Evolutionary conservation across 495 filamentous ascomycete genomes (phyloP), one percentile per base, ranked within the genome.

Genomic region (Xylaria curta): DNA sequence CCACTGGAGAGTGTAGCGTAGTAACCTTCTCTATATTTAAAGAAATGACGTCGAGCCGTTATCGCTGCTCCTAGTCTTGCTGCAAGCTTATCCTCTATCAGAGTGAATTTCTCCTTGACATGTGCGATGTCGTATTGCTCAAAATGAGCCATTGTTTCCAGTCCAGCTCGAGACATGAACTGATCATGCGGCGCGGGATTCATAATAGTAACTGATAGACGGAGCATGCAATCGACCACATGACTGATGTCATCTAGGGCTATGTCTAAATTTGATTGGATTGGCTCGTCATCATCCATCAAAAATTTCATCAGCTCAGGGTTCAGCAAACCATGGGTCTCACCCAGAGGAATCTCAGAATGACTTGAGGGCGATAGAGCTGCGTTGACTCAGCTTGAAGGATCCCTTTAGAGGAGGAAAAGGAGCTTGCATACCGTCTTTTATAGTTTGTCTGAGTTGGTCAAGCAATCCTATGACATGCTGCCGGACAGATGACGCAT

Each of bases 191-290:
- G 36, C 1, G 49, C 33, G 13, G 33, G 31, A 40, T 68, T 42
- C 2, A 4, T 44, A 15, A 68, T 58, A 1, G 66, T 19, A n/a
- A 44, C 51, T 17, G 49, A 68, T 1, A 68, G 51, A 8, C 66
- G 66, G 6, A 68, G 36, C n/a, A 68, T 19, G 2, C 46, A 54
- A 3, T 66, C 47, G n/a, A 66, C n/a, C 10, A 53, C 31, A 42
- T 54, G 46, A 12, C 19, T 26, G 8, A 66, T 66, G 46, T 33
- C 28, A 40, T 12, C n/a, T 9, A 66, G 33, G 28, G 64, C 64
- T n/a, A 24, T 28, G 15, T 66, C 64, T 0, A 53, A 31, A 19
- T n/a, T 15, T 15, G 47, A 31, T 17, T 66, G 26, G 8, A 2
- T 24, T n/a, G 46, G 8, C n/a, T 66, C 28, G 31, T 66, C 47